These are phyloP conservation scores for Rhynchospora breviuscula DNA, from an alignment of 176 grass and related monocot genomes.

Conservation along the genomic window DNA sequence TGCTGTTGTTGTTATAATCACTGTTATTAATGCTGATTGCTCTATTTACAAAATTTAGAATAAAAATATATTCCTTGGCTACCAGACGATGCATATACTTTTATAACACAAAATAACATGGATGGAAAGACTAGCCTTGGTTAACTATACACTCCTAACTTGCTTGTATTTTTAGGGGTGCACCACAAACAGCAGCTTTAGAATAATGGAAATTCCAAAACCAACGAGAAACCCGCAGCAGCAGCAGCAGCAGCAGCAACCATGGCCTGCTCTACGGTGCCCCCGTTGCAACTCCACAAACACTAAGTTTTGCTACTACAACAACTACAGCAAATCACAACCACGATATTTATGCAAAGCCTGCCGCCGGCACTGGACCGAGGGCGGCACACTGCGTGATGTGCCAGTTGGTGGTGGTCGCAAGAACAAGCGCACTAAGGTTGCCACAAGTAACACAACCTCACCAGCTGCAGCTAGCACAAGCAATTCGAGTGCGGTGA, in stretches of 20 bases:
- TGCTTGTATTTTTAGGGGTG: neutral
- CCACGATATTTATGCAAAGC: slow-evolving; percentile 78
- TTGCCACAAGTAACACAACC: neutral
- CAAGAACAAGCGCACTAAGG: slow-evolving; percentile 65
- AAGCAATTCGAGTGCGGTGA: neutral
- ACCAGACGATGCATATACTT: neutral
- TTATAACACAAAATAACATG: neutral
- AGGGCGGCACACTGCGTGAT: slow-evolving; percentile 84
- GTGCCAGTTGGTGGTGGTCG: slow-evolving; percentile 82
- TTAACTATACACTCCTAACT: neutral
- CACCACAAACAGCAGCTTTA: neutral
- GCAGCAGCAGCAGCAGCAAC: slow-evolving; percentile 42
- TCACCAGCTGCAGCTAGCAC: neutral
- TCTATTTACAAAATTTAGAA: neutral
- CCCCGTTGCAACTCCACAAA: slow-evolving; percentile 71
- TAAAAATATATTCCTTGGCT: neutral
- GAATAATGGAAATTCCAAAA: slow-evolving; percentile 19
- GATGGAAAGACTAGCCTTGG: no score
- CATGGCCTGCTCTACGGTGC: slow-evolving; percentile 57
- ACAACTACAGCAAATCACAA: slow-evolving; percentile 92
- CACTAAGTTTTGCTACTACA: slow-evolving; percentile 98
- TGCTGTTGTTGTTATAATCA: neutral
- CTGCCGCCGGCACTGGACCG: slow-evolving; percentile 84
- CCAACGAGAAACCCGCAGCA: slow-evolving; percentile 29
- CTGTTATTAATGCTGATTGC: neutral